phyloP scores from a whole-genome alignment of 2,329 filamentous ascomycete genomes.

The Fusarium equiseti region DNA sequence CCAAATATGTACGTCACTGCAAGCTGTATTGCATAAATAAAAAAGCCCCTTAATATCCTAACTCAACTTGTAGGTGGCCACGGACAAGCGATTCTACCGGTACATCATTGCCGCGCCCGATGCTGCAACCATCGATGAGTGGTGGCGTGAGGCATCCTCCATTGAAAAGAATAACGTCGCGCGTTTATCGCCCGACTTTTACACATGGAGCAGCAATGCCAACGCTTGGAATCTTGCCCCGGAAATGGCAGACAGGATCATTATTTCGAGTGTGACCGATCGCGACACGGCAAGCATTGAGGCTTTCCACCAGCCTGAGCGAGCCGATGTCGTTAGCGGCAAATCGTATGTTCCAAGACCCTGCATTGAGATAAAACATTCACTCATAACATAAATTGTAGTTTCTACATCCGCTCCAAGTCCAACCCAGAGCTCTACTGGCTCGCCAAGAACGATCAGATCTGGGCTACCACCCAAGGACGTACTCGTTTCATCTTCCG shows the following conservation, averaged over 20 bases:
- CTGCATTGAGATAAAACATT: fast-evolving
- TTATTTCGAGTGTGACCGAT: too few relatives aligned
- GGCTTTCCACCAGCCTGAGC: not conserved
- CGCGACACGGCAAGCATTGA: too few relatives aligned
- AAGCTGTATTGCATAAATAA: too few relatives aligned
- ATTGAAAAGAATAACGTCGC: not conserved
- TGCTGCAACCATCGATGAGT: conserved; percentile 14
- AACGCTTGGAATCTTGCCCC: not conserved
- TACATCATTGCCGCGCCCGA: conserved; percentile 2
- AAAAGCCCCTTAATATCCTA: too few relatives aligned
- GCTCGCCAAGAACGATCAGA: not conserved
- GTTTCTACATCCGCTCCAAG: conserved; percentile 23
- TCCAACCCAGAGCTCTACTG: conserved; percentile 5
- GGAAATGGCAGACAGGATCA: not conserved
- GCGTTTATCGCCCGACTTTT: not conserved
- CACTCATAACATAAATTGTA: fast-evolving
- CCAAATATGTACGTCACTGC: too few relatives aligned
- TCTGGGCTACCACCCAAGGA: not conserved
- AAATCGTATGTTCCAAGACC: not conserved
- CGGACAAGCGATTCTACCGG: too few relatives aligned
- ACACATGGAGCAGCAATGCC: not conserved
- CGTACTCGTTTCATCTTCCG: conserved; percentile 11
- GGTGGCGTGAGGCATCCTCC: conserved; percentile 8
- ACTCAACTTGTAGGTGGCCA: too few relatives aligned
- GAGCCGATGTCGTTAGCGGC: not conserved